Conservation (phyloP, 495 filamentous ascomycete species). For the Penicillium canescens region DNA sequence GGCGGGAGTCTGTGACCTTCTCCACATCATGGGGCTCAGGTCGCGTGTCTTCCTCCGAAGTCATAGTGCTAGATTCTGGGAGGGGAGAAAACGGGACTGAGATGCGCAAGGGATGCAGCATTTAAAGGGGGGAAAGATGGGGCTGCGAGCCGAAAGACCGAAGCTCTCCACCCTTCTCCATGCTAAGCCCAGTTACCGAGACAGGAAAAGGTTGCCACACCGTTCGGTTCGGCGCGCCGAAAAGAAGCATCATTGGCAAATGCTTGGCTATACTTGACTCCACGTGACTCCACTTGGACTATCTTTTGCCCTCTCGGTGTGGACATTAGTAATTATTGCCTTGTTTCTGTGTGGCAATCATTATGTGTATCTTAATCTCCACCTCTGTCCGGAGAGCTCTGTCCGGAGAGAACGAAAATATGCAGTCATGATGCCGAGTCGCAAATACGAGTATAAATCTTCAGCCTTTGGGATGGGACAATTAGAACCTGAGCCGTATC, state of each 20-base stretch:
- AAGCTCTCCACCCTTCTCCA: slow-evolving; percentile 8
- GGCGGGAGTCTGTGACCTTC: slow-evolving; percentile 13
- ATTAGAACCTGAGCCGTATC: no score
- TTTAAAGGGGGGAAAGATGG: neutral
- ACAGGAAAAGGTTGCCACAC: slow-evolving; percentile 2
- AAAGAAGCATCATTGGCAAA: slow-evolving; percentile 18
- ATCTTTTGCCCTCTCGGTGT: slow-evolving; percentile 8
- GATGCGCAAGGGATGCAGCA: neutral
- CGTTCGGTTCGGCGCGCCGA: slow-evolving; percentile 18
- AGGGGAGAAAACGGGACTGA: neutral
- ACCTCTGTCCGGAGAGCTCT: no score
- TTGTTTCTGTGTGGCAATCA: neutral
- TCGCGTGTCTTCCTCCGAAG: neutral
- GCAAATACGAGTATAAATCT: no score
- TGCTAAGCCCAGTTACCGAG: slow-evolving; percentile 10
- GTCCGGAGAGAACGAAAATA: no score
- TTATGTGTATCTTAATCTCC: no score
- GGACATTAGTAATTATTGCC: slow-evolving; percentile 7
- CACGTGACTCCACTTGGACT: slow-evolving; percentile 13
- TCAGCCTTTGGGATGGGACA: no score
- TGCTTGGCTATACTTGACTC: slow-evolving; percentile 17
- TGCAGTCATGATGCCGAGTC: no score
- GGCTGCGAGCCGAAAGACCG: neutral
- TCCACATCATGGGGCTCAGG: slow-evolving; percentile 9
- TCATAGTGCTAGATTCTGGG: neutral